Percentiles rank a stretch among this genome's conserved stretches.
Evolutionary conservation across 202 grass and related monocot genomes (phyloP).

Genomic region (Brachypodium distachyon): DNA sequence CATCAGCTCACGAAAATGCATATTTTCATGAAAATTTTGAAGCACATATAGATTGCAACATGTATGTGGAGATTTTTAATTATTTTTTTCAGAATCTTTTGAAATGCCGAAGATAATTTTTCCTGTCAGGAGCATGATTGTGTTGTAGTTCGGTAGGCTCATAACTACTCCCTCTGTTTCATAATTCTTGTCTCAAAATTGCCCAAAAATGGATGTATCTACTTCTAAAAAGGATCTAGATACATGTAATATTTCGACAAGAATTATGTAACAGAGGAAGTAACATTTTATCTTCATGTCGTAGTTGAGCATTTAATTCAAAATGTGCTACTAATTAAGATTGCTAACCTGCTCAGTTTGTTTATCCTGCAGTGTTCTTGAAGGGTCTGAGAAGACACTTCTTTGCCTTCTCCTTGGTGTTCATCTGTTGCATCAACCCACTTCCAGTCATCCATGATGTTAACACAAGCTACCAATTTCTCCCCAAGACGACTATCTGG

Average conservation of each 20-base stretch:
- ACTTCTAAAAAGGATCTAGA: too few species aligned
- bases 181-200: too few species aligned
- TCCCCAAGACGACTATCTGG: conserved; percentile 68
- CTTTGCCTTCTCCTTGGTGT: conserved; percentile 11
- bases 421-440: conserved; percentile 40
- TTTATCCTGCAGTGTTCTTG: conserved; percentile 42
- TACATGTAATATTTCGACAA: too few species aligned
- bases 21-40: not conserved
- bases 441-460: conserved; percentile 55
- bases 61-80: too few species aligned
- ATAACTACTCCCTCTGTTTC: too few species aligned
- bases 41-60: too few species aligned
- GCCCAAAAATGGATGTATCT: too few species aligned
- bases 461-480: conserved; percentile 71
- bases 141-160: too few species aligned
- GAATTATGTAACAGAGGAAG: too few species aligned
- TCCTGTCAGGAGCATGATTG: too few species aligned
- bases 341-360: conserved; percentile 63
- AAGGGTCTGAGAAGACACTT: conserved; percentile 46
- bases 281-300: too few species aligned
- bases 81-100: not conserved
- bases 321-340: not conserved
- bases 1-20: not conserved
- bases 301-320: not conserved
- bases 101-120: too few species aligned